These are phyloP conservation scores for Ganoderma multipileum DNA, from an alignment of 1,284 basidiomycete species.

Conservation along the genomic window DNA sequence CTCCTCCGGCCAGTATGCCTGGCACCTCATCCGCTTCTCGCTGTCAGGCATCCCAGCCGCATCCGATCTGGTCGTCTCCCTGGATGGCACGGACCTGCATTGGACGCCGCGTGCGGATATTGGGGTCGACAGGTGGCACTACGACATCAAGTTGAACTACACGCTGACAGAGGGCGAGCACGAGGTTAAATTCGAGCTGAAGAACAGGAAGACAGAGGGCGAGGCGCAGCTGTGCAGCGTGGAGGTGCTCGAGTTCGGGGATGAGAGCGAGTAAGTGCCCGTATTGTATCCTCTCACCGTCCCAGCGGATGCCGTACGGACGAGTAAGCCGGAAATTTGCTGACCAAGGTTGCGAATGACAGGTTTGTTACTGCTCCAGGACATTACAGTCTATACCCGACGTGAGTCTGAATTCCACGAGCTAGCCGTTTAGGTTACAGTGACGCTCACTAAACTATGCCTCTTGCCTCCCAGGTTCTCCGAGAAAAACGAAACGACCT, in stretches of 20 bases:
- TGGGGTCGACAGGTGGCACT: constrained; percentile 76
- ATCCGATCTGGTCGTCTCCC: constrained; percentile 60
- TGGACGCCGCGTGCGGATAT: constrained; percentile 66
- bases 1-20: constrained; percentile 71
- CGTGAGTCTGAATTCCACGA: no score
- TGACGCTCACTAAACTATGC: neutral
- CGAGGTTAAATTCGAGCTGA: constrained; percentile 63
- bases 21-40: constrained; percentile 75
- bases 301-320: constrained; percentile 1
- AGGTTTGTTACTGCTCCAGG: constrained; percentile 71
- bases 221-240: constrained; percentile 77
- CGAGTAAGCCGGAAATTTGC: no score
- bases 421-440: neutral
- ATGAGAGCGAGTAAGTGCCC: constrained; percentile 59
- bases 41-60: constrained; percentile 74
- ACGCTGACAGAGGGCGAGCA: constrained; percentile 57
- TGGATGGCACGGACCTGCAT: constrained; percentile 66
- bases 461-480: no score
- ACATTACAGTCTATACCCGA: constrained; percentile 78
- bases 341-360: constrained; percentile 6
- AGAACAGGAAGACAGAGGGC: constrained; percentile 56
- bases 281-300: neutral
- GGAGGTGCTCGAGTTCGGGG: constrained; percentile 81
- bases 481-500: constrained; percentile 64
- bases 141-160: constrained; percentile 57